These are phyloP conservation scores for Mucor piriformis DNA, from an alignment of 371 early-diverging fungal species.

Conservation along the genomic window DNA sequence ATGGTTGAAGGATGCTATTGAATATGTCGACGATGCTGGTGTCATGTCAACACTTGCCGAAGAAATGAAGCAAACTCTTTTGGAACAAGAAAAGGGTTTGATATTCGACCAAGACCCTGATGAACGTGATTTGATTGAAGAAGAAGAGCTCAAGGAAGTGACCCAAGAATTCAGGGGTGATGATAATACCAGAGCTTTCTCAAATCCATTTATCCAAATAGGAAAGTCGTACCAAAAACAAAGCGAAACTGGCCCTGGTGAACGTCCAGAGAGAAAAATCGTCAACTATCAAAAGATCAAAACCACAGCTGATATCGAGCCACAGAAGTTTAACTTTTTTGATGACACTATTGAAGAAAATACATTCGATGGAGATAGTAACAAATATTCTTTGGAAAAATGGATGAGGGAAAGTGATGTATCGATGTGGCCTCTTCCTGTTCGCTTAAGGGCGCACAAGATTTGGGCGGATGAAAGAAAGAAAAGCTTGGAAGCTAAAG, in stretches of 20 bases:
- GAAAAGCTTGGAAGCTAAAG: conserved; percentile 21
- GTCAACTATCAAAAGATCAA: conserved; percentile 44
- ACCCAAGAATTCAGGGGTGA: conserved; percentile 48
- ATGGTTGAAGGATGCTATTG: conserved; percentile 52
- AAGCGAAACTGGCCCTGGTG: conserved; percentile 14
- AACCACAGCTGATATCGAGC: neutral
- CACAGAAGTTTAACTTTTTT: conserved; percentile 34
- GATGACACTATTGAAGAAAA: conserved; percentile 25
- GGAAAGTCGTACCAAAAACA: conserved; percentile 31
- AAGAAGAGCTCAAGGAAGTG: conserved; percentile 56
- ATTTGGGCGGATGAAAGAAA: conserved; percentile 56
- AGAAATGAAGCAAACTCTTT: conserved; percentile 29
- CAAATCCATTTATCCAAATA: conserved; percentile 40
- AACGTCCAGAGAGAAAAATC: conserved; percentile 23
- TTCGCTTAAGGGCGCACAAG: conserved; percentile 57
- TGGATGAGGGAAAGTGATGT: conserved; percentile 56
- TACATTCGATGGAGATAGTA: neutral
- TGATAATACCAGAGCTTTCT: conserved; percentile 33
- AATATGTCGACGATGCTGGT: conserved; percentile 23
- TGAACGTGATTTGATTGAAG: conserved; percentile 54
- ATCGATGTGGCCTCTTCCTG: conserved; percentile 55
- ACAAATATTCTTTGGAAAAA: conserved; percentile 32
- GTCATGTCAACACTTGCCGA: conserved; percentile 15
- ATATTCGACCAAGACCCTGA: conserved; percentile 43
- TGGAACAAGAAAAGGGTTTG: conserved; percentile 39